phyloP scores from a whole-genome alignment of 257 asterid genomes.

The Nyctanthes arbortristis region DNA sequence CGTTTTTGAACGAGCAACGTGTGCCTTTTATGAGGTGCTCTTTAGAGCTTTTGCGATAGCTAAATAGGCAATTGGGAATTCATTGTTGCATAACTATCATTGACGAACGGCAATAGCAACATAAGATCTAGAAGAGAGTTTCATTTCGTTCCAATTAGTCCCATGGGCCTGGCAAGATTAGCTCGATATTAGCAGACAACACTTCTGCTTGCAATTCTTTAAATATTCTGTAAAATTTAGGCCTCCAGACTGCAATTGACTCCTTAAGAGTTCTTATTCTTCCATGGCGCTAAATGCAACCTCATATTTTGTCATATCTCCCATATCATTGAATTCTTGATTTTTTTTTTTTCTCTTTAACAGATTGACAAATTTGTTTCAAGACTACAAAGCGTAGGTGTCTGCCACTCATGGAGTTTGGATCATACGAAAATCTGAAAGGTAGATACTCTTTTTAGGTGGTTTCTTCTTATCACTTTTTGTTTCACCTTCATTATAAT shows the following conservation, averaged over 20 bases:
- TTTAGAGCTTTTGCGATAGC: not conserved
- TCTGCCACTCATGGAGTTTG: constrained; percentile 30
- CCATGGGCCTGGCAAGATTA: not conserved
- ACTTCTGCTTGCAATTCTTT: not conserved
- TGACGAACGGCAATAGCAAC: not conserved
- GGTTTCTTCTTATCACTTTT: not conserved
- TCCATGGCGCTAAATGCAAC: not conserved
- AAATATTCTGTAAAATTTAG: too few relatives aligned
- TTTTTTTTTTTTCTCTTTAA: not conserved
- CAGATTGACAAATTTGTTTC: not conserved
- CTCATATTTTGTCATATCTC: not conserved
- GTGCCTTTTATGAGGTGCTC: not conserved
- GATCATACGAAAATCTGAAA: constrained; percentile 15
- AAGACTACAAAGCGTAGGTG: not conserved
- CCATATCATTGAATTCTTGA: not conserved
- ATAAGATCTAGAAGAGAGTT: not conserved
- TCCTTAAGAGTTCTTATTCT: not conserved
- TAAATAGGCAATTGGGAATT: not conserved
- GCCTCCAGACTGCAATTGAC: not conserved
- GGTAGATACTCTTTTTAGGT: constrained; percentile 19
- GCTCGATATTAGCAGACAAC: not conserved
- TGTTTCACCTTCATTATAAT: not conserved
- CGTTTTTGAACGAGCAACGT: not conserved
- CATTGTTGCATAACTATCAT: not conserved
- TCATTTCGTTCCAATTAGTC: not conserved